Evolutionary conservation across 139 green algal genomes (phyloP), one percentile per base, ranked within the genome.

Genomic region (Tetraselmis chui): DNA sequence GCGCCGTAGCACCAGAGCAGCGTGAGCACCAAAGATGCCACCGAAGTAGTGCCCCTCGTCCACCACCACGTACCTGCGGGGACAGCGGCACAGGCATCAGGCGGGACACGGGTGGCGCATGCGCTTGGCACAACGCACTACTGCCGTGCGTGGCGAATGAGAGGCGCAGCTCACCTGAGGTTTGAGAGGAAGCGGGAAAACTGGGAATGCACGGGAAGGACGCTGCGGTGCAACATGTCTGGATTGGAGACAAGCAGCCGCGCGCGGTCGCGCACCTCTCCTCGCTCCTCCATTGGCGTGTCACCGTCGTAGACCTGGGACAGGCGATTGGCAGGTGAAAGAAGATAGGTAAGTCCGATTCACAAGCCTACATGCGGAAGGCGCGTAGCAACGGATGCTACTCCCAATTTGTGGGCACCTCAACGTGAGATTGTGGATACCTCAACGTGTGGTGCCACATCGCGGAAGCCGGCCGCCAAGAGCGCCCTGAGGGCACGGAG

Each of bases 231-330:
- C 76, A 99, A 89, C 96, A 98, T 99, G 92, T 99, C 96, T 0
- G 96, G 96, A 87, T 99, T 99, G 82, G 96, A 98, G 81, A 99
- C 85, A 25, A 96, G 83, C 83, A 97, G 78, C 80, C 92, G 91
- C 0, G 88, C 91, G 2, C 89, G 76, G 0, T 84, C 79, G 0
- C 91, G 83, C 2, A 96, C 84, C 1, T 80, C 85, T 22, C 76
- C 24, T 2, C 93, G 83, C 0, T 89, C 88, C 0, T 26, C 84
- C 75, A 86, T 75, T 2, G 85, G 83, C 0, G 94, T 97, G 92
- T 98, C 95, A 0, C 95, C 95, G 78, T 98, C 95, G 80, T 97
- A 98, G 1, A 97, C 87, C 23, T 87, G n/a, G n/a, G n/a, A n/a
- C n/a, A n/a, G n/a, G n/a, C n/a, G n/a, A n/a, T n/a, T n/a, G n/a